These are phyloP conservation scores for Trebouxia sp. DNA, from an alignment of 139 green algal genomes.

Conservation along the genomic window DNA sequence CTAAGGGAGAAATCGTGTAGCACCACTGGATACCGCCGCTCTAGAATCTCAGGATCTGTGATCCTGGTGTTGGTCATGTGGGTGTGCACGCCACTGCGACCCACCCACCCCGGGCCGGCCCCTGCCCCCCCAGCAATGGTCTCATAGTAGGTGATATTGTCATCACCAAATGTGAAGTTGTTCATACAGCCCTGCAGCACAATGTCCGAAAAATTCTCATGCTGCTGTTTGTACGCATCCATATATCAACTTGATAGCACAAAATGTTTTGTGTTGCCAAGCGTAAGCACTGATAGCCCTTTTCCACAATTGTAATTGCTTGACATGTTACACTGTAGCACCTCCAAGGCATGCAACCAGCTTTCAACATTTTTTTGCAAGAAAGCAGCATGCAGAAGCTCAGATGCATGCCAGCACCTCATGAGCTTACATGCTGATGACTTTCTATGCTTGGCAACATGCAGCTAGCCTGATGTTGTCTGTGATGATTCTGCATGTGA, in stretches of 20 bases:
- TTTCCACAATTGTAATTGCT: no score
- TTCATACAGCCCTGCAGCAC: slow-evolving; percentile 94
- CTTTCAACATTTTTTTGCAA: no score
- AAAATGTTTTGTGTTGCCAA: no score
- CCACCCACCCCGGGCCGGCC: slow-evolving; percentile 88
- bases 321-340: no score
- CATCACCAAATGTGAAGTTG: slow-evolving; percentile 97
- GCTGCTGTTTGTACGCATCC: no score
- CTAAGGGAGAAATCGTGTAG: slow-evolving; percentile 85
- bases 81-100: slow-evolving; percentile 88
- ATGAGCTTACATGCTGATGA: no score
- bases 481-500: background rate
- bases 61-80: slow-evolving; percentile 99
- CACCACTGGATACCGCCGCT: slow-evolving; percentile 89
- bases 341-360: no score
- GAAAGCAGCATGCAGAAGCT: no score
- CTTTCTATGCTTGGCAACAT: background rate
- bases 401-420: no score
- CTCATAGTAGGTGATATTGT: slow-evolving; percentile 95
- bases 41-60: slow-evolving; percentile 91
- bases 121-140: slow-evolving; percentile 93
- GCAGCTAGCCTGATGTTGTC: background rate
- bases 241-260: no score
- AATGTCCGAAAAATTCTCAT: background rate
- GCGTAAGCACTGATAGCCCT: no score